These are phyloP conservation scores for Candida awuae DNA, from an alignment of 805 yeast species.

Conservation along the genomic window DNA sequence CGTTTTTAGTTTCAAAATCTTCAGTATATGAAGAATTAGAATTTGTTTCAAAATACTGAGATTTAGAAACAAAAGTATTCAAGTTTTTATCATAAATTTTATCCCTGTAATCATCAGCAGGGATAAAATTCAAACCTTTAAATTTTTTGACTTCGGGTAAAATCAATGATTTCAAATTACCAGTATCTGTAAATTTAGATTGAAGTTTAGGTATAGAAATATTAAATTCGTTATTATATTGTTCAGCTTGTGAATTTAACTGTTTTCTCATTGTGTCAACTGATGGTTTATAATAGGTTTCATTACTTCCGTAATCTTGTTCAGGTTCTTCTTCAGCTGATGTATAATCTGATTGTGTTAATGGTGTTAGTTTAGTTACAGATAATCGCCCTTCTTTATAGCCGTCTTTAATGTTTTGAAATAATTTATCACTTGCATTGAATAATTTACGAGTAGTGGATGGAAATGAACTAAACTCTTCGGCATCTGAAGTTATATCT, in stretches of 20 bases:
- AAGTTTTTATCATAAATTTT: constrained; percentile 24
- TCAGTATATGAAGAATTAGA: constrained; percentile 6
- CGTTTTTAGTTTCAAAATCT: not conserved
- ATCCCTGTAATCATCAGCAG: constrained; percentile 27
- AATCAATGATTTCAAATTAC: not conserved
- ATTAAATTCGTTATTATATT: constrained; percentile 5
- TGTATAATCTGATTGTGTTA: constrained; percentile 21
- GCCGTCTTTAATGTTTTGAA: constrained; percentile 19
- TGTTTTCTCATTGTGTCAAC: constrained; percentile 4
- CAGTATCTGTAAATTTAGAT: not conserved
- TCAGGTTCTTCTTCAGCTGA: constrained; percentile 15
- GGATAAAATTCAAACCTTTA: constrained; percentile 25
- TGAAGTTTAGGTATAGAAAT: constrained; percentile 3
- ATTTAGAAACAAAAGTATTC: constrained; percentile 19
- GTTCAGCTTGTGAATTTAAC: constrained; percentile 1
- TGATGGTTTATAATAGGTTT: not conserved
- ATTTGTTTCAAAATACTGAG: constrained; percentile 13
- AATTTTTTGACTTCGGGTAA: not conserved
- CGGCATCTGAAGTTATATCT: constrained; percentile 26
- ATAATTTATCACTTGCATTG: constrained; percentile 22
- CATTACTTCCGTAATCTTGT: not conserved
- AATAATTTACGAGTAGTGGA: constrained; percentile 20
- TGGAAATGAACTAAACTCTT: constrained; percentile 18
- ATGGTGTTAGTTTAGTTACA: constrained; percentile 2
- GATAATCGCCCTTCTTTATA: constrained; percentile 13